Base-by-base conservation (phyloP, 2,329 filamentous ascomycete genomes). In the Xylaria sp. region DNA sequence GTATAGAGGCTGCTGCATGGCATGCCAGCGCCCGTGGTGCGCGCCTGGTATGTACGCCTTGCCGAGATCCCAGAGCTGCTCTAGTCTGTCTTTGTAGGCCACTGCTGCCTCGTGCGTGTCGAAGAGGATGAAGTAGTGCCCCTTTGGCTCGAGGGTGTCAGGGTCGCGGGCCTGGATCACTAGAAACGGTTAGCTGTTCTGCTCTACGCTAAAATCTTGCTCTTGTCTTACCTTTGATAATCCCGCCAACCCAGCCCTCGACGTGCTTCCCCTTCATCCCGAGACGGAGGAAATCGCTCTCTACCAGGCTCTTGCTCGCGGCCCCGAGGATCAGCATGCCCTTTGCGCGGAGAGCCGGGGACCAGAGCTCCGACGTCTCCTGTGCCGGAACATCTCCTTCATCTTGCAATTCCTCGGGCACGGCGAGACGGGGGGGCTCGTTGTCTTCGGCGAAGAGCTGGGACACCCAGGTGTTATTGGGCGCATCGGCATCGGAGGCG, bases 51-150 rank as follows among this genome's bases (percentile, higher is more conserved):
- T 81, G 70, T 86, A 78, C 9, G 71, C 70, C 49, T 79, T 79
- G 42, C 81, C 80, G 4, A 89, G 77, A 15, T 77, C 76, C 77
- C 88, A 86, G 17, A 91, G 79, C 6, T 85, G 81, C 9, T 79
- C 75, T 0, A 85, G 83, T 68, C 89, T 86, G 28, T 83, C 81
- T 62, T 87, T 84, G 78, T 92, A 94, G 48, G 86, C 83, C 7
- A 81, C 77, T 0, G 92, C 91, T 13, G 89, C 86, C n/a, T 83
- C 80, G 20, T 81, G 76, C 26, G 83, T 86, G 69, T 86, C 83
- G 82, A 94, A 95, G 63, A 92, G 83, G 64, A 95, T 81, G 79
- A 87, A 90, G 81, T 94, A 94, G 74, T 85, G 85, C 67, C 88
- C 89, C 1, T 87, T 79, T 4, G 89, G 87, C 66, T 88, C 87